Base-by-base conservation (phyloP, 768 basidiomycete species). In the Trametes sanguinea region DNA sequence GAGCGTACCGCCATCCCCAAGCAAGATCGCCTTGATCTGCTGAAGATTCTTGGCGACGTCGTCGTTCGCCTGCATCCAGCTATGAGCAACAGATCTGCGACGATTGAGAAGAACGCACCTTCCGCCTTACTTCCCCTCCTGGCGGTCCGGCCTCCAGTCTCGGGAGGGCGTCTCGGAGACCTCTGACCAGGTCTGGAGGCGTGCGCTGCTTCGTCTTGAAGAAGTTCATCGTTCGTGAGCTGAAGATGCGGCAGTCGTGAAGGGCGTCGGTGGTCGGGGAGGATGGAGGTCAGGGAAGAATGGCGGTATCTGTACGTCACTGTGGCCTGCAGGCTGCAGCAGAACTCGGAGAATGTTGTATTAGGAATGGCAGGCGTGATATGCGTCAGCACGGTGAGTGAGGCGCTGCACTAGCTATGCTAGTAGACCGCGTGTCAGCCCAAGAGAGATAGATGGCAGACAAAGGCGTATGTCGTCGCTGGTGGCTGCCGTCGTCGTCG, bases 191-290 rank as follows among this genome's bases (percentile, higher is more conserved):
- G 71, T 97, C 94, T 50, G 92, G 86, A 7, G 95, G 95, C 37
- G 90, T 90, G 71, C 92, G 82, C 46, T 85, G 87, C 73, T 93
- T 95, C 22, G 91, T 87, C 80, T 93, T 94, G 87, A 96, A 96
- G 80, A 96, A 95, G 77, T 95, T 95, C 94, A 96, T 95, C 17
- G 63, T 22, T 39, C 14, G 2, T 32, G 29, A 27, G 57, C 13
- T 35, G 27, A 27, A 9, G 40, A 14, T n/a, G 57, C 27, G 40
- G 7, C 1, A 11, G 7, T 55, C 9, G 43, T 45, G 48, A 29
- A 39, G 29, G 37, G 16, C 42, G 32, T 14, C 35, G 51, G 39
- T 6, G 3, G 54, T 50, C 32, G 58, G 43, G 50, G 48, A 43
- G 44, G 33, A 44, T 35, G 29, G n/a, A 35, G 6, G 35, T 16